Base-by-base conservation (phyloP, 306 rosid genomes). In the Chamaecrista fasciculata region DNA sequence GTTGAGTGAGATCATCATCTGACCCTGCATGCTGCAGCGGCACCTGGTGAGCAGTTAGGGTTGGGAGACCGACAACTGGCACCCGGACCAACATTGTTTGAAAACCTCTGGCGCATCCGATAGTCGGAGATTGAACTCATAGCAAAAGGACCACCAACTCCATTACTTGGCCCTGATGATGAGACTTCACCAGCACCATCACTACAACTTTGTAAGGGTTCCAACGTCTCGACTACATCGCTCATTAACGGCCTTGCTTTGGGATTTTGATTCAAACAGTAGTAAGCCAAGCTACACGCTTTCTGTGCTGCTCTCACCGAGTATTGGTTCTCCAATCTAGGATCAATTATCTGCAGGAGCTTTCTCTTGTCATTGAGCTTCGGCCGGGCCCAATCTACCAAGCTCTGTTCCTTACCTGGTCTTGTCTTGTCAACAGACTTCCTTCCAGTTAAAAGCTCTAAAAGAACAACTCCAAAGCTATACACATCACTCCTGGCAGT, bases 181-280 rank as follows among this genome's bases (percentile, higher is more conserved):
- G 82, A 82, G 68, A 82, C 80, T 80, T 87, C 92, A 33, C 72
- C 83, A 25, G 83, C 77, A 74, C 81, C 81, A 31, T 81, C 90
- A 16, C 73, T 82, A 48, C 87, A 78, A 78, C 96, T 85, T 85
- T 95, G 99, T 59, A 95, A 71, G 40, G 99, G 99, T 67, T 95
- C 99, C 77, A 95, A 74, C 40, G 99, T 95, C 85, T 95, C 99
- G 4, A 95, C 99, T 8, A 95, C 97, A 60, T 95, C 99, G 6
- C 99, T 91, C 99, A 95, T 95, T 78, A 95, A 75, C n/a, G 99
- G 99, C 80, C 99, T 89, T 23, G 97, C 99, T 84, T 95, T 95
- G 59, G 99, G 99, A 75, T 95, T 95, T 79, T 95, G 99, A 82
- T 95, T 95, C 82, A 95, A 72, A 56, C 99, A 95, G 72, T 95